A percentile compares a stretch with the other conserved stretches of the same genome.
Conservation (phyloP, 1,284 basidiomycete species). For the Fomitopsis palustris region DNA sequence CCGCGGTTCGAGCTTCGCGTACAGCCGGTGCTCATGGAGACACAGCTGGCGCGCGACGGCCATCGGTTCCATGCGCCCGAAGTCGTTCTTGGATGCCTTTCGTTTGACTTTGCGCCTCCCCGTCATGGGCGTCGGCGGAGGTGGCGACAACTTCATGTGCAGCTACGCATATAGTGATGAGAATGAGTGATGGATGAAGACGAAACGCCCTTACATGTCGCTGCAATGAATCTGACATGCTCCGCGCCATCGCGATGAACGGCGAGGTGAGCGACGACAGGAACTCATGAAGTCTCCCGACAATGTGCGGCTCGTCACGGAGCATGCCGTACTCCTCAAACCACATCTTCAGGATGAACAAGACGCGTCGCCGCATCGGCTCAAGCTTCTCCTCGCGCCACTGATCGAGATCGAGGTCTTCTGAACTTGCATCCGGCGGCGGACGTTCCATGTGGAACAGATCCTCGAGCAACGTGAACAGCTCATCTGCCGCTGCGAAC, state of each 20-base stretch:
- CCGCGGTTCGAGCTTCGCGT: constrained; percentile 52
- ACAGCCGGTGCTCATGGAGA: constrained; percentile 54
- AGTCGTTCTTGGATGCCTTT: constrained; percentile 46
- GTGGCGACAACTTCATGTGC: constrained; percentile 15
- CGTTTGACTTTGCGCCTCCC: constrained; percentile 32
- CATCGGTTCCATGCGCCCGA: constrained; percentile 48
- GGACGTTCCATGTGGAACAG: constrained; percentile 54
- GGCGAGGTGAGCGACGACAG: constrained; percentile 41
- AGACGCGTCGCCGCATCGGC: constrained; percentile 52
- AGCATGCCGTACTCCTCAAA: constrained; percentile 55
- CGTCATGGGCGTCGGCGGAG: constrained; percentile 17
- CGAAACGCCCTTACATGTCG: constrained; percentile 41
- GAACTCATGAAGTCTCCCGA: constrained; percentile 53
- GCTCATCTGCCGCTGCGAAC: constrained; percentile 63
- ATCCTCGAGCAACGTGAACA: constrained; percentile 66
- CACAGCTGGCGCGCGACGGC: constrained; percentile 64
- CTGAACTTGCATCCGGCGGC: constrained; percentile 46
- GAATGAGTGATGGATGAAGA: not conserved
- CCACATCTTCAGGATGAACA: constrained; percentile 59
- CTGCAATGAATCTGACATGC: constrained; percentile 50
- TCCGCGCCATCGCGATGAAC: constrained; percentile 44
- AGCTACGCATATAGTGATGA: not conserved
- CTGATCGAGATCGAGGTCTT: constrained; percentile 52
- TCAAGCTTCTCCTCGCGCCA: constrained; percentile 65
- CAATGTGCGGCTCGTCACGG: constrained; percentile 61